phyloP scores from a whole-genome alignment of 139 green algal genomes.

The Chlamydomonas sphaeroides region DNA sequence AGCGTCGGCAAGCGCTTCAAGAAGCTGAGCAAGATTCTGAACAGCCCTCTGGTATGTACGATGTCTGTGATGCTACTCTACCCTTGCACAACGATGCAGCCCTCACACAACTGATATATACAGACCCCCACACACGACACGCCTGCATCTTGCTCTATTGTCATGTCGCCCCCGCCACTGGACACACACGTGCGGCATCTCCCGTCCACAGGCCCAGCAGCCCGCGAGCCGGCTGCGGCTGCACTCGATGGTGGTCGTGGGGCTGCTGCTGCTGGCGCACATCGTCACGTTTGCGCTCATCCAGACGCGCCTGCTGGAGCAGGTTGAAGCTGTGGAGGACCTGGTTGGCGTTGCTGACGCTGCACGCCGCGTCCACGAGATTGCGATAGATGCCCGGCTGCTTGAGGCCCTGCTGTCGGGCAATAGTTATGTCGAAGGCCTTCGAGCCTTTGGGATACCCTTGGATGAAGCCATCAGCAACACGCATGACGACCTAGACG shows the following conservation, averaged over 20 bases:
- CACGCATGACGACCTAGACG: too few species aligned
- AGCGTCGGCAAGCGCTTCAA: not conserved
- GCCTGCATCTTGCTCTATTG: too few species aligned
- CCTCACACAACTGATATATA: too few species aligned
- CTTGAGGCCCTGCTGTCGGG: not conserved
- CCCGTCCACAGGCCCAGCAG: not conserved
- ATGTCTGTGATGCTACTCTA: too few species aligned
- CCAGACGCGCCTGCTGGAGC: not conserved
- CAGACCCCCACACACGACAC: too few species aligned
- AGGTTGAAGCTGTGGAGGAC: not conserved
- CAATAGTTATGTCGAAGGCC: not conserved
- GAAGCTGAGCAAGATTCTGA: not conserved
- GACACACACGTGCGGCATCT: too few species aligned
- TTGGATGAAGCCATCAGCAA: too few species aligned
- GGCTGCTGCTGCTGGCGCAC: not conserved
- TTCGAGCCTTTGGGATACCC: not conserved
- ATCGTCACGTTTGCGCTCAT: not conserved
- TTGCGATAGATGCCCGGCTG: not conserved
- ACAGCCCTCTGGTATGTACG: not conserved
- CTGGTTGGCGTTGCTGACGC: too few species aligned
- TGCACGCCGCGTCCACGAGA: not conserved
- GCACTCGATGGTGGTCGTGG: not conserved
- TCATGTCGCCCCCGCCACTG: too few species aligned
- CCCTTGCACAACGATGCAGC: too few species aligned
- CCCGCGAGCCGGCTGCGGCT: too few species aligned